Evolutionary conservation across 169 alveolate genomes (phyloP).

Genomic region (Perkinsus chesapeaki): DNA sequence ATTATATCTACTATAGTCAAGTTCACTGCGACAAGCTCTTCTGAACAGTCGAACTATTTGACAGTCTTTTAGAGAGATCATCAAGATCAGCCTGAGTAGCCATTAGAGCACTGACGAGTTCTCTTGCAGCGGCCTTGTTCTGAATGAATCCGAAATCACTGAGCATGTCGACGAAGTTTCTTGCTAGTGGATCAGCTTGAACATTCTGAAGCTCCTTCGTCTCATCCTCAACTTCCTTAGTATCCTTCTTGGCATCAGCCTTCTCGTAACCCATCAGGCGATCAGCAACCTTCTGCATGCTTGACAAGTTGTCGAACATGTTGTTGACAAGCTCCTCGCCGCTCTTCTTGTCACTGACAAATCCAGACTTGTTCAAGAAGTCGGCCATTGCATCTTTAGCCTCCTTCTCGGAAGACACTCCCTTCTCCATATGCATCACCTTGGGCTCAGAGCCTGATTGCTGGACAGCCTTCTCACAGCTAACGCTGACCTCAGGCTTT

Average conservation of each 20-base stretch:
- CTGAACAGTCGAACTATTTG: background rate
- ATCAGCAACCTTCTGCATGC: background rate
- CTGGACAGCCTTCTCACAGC: background rate
- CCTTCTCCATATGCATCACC: background rate
- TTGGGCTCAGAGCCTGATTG: background rate
- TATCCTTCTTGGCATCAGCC: background rate
- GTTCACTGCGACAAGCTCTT: background rate
- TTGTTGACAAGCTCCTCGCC: background rate
- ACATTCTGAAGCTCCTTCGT: background rate
- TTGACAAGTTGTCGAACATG: background rate
- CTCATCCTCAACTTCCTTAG: background rate
- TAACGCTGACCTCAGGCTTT: background rate
- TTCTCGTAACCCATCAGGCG: background rate
- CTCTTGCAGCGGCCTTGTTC: background rate
- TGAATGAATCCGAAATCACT: background rate
- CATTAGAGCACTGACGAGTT: background rate
- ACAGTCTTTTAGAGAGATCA: background rate
- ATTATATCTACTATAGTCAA: background rate
- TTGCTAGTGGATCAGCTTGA: background rate
- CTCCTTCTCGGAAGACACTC: background rate
- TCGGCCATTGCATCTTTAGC: background rate
- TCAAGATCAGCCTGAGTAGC: background rate
- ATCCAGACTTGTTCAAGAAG: background rate
- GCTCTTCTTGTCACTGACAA: background rate
- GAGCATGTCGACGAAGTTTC: background rate